Evolutionary conservation across 495 filamentous ascomycete species (phyloP), one percentile per base, ranked within the genome.

Genomic region (Xeromyces bisporus): DNA sequence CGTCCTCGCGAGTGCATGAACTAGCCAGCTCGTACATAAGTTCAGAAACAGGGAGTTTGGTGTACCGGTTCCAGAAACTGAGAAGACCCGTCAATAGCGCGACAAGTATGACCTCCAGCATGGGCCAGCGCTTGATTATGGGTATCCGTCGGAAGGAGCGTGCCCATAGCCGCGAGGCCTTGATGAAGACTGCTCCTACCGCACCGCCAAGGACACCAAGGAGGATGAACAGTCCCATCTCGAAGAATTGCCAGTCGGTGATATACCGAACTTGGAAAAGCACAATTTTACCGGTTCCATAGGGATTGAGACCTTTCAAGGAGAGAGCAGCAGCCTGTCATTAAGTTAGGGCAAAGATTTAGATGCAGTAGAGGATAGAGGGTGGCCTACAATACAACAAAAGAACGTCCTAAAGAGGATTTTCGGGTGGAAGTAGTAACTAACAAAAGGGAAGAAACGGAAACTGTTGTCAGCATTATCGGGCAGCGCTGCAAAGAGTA

Each of bases 361-460:
- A 25, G 8, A 24, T 23, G 12, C 10, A 17, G 23, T 28, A 23
- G 21, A 12, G 23, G 27, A 15, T 23, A 24, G 47, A 58, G 44
- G 48, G 20, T 21, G 20, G 9, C 20, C 9, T 21, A 55, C 80
- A 43, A 96, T 96, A 53, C 87, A 97, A 53, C 85, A 93, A 56
- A 94, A 97, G 61, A 97, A 96, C 1, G 89, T 97, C 23, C 89
- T 67, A 58, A 97, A 97, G 2, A 97, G 70, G 2, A 87, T 94
- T 56, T 97, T 96, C n/a, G 89, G 80, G 3, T 87, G 89, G 52
- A 94, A 94, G 49, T 93, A 97, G 51, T 97, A 97, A 50, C 77
- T 69, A 15, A 15, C n/a, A n/a, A n/a, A n/a, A n/a, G n/a, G n/a
- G n/a, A n/a, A n/a, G n/a, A 36, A 13, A 21, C 20, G 20, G 5